A percentile compares a stretch with the other conserved stretches of the same genome.
These are phyloP conservation scores for Nymphaea thermarum DNA, from an alignment of 164 flowering plant species.

Conservation along the genomic window DNA sequence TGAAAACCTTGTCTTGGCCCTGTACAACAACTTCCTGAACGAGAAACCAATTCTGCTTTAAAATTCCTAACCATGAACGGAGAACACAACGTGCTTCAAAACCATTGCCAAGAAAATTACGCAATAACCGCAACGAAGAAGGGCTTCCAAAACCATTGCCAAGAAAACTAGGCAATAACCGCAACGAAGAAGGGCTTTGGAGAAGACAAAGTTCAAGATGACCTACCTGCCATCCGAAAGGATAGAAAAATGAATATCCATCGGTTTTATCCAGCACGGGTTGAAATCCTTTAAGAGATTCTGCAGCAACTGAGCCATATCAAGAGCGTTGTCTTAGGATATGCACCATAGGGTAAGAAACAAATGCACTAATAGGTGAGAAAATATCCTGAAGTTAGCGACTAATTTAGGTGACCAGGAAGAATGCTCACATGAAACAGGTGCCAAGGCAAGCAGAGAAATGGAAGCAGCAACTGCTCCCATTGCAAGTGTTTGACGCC, in stretches of 20 bases:
- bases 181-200: not conserved
- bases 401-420: not conserved
- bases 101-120: not conserved
- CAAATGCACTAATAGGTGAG: conserved; percentile 35
- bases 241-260: conserved; percentile 66
- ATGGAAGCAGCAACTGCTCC: conserved; percentile 38
- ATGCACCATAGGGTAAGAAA: conserved; percentile 29
- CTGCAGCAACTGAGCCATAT: conserved; percentile 97
- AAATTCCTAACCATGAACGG: too few relatives aligned
- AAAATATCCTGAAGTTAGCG: conserved; percentile 7
- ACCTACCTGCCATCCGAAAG: conserved; percentile 95
- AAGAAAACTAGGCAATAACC: conserved; percentile 1
- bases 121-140: not conserved
- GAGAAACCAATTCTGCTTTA: not conserved
- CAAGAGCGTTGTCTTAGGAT: conserved; percentile 63
- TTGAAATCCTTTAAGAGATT: conserved; percentile 67
- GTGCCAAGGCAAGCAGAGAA: conserved; percentile 24
- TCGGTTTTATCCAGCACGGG: conserved; percentile 69
- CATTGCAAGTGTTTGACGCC: conserved; percentile 47
- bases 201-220: not conserved
- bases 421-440: conserved; percentile 38
- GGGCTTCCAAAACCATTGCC: not conserved
- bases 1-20: conserved; percentile 90
- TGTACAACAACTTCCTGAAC: conserved; percentile 70
- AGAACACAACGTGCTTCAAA: not conserved